Conservation (phyloP, 768 basidiomycete genomes). For the Mycena chlorophos region DNA sequence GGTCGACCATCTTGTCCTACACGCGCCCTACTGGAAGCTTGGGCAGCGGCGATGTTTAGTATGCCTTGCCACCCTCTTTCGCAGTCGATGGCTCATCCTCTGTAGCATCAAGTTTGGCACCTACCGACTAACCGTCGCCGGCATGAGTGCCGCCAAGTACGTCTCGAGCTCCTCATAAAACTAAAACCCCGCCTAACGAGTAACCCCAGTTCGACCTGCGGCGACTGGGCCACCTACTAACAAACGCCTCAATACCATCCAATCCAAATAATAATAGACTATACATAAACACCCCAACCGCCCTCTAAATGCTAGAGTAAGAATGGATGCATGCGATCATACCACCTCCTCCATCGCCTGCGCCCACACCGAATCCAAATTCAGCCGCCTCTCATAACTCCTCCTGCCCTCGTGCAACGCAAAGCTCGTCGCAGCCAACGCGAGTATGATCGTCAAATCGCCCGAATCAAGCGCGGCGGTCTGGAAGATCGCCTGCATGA, state of each 20-base stretch:
- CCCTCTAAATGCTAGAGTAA: no score
- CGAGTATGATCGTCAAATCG: slow-evolving; percentile 72
- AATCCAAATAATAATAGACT: not conserved
- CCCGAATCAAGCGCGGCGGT: slow-evolving; percentile 72
- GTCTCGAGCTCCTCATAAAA: no score
- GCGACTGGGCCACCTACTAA: no score
- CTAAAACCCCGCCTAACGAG: no score
- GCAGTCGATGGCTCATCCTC: not conserved
- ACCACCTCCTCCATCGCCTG: slow-evolving; percentile 61
- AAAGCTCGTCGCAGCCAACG: slow-evolving; percentile 65
- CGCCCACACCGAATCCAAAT: slow-evolving; percentile 53
- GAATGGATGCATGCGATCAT: slow-evolving; percentile 29
- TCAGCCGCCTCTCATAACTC: slow-evolving; percentile 68
- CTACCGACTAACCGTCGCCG: slow-evolving; percentile 4
- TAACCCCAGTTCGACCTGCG: no score
- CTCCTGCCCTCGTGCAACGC: slow-evolving; percentile 76
- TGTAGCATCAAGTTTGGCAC: slow-evolving; percentile 18
- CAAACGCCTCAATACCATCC: no score
- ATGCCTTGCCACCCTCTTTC: not conserved
- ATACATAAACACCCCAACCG: not conserved
- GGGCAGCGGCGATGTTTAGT: slow-evolving; percentile 13
- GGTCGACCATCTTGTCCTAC: slow-evolving; percentile 9
- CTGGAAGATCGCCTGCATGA: slow-evolving; percentile 92
- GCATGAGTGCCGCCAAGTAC: slow-evolving; percentile 12
- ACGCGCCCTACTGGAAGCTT: slow-evolving; percentile 2